Base-by-base conservation (phyloP, 768 basidiomycete genomes). In the Tulasnella sp. region DNA sequence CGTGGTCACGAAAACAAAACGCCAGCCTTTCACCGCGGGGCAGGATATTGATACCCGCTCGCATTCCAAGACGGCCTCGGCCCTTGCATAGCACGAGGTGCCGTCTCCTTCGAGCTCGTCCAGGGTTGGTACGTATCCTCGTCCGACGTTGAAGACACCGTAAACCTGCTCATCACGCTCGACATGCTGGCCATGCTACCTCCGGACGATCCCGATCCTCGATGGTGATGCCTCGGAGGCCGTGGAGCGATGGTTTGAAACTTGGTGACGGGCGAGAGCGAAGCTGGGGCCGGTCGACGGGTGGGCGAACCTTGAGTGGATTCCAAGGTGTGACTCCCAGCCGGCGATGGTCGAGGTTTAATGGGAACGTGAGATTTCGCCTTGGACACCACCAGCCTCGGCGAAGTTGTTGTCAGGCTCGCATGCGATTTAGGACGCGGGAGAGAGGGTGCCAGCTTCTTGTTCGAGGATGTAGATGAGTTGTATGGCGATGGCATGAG, bases 1-100 rank as follows among this genome's bases (percentile, higher is more conserved):
- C 34, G 15, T 38, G 34, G 34, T 15, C 5, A 38, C 15, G 5
- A 38, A 5, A 38, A 38, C 34, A 15, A 15, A 38, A 38, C 34
- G 15, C 15, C 7, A 15, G 34, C 5, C n/a, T n/a, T n/a, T 38
- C 34, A 38, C 15, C 34, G 5, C 19, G 41, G 30, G 12, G 53
- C 30, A 54, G 53, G 53, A 25, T 54, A 54, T 11, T 38, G 53
- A 54, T 54, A 54, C 5, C 53, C 53, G 19, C 30, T 34, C 4
- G 53, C 53, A 22, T 29, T 54, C 53, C 53, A 54, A 4, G 41
- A 27, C 53, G 19, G 53, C 22, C 41, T 34, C 30, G 27, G 53
- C 27, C 5, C 21, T 41, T 2, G 41, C 30, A 38, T 34, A 21
- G 53, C 30, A 34, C 30, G 31, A 38, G 53, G 30, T 41, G 53